Percentiles rank a stretch among this genome's conserved stretches.
phyloP scores from a whole-genome alignment of 2,329 filamentous ascomycete genomes.

The Pezicula radicicola region DNA sequence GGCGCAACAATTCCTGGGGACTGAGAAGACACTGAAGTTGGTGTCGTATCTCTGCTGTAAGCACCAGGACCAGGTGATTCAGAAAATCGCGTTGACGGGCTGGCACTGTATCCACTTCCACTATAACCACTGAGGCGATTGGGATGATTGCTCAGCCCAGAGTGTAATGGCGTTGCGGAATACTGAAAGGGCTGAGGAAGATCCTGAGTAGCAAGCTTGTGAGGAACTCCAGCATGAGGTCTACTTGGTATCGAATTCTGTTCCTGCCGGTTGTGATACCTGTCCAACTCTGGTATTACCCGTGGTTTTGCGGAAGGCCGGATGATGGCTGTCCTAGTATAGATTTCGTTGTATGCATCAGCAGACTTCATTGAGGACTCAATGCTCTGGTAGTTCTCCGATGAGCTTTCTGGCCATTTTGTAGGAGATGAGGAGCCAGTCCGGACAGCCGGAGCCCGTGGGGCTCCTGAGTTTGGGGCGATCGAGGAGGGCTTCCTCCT shows the following conservation, averaged over 20 bases:
- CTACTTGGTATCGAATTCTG: constrained; percentile 28
- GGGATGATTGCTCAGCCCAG: constrained; percentile 39
- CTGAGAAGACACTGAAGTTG: constrained; percentile 74
- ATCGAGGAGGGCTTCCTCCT: constrained; percentile 48
- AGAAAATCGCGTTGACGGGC: constrained; percentile 73
- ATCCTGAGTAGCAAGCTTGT: constrained; percentile 59
- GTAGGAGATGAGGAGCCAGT: constrained; percentile 15
- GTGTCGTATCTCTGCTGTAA: constrained; percentile 76
- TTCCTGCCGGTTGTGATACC: constrained; percentile 49
- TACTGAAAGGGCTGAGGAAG: constrained; percentile 66
- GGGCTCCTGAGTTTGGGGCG: constrained; percentile 31
- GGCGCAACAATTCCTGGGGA: constrained; percentile 59
- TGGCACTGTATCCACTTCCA: constrained; percentile 57
- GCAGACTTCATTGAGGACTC: constrained; percentile 18
- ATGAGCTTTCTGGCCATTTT: constrained; percentile 9
- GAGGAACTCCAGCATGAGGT: constrained; percentile 44
- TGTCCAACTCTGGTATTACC: constrained; percentile 55
- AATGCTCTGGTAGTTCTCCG: constrained; percentile 17
- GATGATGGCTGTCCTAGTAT: constrained; percentile 30
- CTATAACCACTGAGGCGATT: constrained; percentile 31
- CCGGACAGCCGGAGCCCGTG: constrained; percentile 19
- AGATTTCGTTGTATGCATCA: constrained; percentile 34
- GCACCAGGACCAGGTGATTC: constrained; percentile 66
- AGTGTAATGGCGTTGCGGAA: constrained; percentile 39
- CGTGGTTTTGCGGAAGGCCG: constrained; percentile 31